phyloP scores from a whole-genome alignment of 2,329 filamentous ascomycete genomes.

The Ophiognomonia clavigignenti-juglandacearum region DNA sequence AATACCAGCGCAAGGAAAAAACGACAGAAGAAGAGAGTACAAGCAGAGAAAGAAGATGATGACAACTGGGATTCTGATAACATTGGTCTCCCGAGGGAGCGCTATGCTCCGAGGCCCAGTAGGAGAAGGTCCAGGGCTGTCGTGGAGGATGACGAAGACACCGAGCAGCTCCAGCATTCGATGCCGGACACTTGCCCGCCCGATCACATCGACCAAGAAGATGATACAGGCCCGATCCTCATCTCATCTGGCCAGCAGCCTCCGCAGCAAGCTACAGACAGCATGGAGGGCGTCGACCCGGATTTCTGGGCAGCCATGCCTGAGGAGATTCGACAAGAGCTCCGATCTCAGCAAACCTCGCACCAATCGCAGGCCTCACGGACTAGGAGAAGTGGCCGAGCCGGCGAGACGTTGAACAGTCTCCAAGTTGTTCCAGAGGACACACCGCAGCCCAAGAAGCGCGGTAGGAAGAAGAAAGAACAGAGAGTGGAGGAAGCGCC shows the following conservation, averaged over 20 bases:
- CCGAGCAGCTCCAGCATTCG: neutral
- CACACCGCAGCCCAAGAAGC: constrained; percentile 22
- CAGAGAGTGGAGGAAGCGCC: constrained; percentile 1
- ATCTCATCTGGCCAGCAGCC: constrained; percentile 3
- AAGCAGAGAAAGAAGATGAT: neutral
- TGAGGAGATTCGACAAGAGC: constrained; percentile 11
- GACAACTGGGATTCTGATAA: constrained; percentile 7
- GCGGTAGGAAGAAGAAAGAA: constrained; percentile 25
- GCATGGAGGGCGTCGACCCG: constrained; percentile 4
- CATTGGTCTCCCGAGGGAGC: constrained; percentile 3
- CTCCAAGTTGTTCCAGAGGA: constrained; percentile 1
- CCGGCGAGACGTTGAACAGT: neutral
- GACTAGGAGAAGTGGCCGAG: constrained; percentile 14
- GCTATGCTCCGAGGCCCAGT: constrained; percentile 6
- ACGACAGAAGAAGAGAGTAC: neutral
- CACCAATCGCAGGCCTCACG: constrained; percentile 11
- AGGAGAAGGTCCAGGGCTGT: constrained; percentile 8
- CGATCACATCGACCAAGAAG: neutral
- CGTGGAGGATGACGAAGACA: neutral
- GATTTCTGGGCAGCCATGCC: constrained; percentile 12
- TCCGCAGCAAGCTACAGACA: neutral
- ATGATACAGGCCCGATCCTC: neutral
- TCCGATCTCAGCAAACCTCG: constrained; percentile 7
- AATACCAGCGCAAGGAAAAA: neutral
- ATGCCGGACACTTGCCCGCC: constrained; percentile 15